Percentiles rank a stretch among this genome's conserved stretches.
These are phyloP conservation scores for Kingdonia uniflora DNA, from an alignment of 164 flowering plant genomes.

Conservation along the genomic window DNA sequence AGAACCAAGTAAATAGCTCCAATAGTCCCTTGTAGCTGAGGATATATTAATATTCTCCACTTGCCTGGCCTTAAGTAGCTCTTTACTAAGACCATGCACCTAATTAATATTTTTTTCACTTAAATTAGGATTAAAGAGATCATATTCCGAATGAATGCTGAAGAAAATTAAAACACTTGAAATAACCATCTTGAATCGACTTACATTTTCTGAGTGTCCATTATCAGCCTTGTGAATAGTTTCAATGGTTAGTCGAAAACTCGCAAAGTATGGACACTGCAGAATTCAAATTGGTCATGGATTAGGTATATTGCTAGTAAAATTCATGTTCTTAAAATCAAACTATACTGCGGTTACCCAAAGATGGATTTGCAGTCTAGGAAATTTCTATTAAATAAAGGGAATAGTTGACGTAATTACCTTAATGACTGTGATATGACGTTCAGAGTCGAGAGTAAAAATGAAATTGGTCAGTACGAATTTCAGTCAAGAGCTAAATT, in stretches of 20 bases:
- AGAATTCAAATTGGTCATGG: conserved; percentile 10
- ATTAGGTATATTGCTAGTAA: no score
- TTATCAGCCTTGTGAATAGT: conserved; percentile 52
- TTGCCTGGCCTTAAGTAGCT: conserved; percentile 42
- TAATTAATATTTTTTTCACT: conserved; percentile 11
- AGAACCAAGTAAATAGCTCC: conserved; percentile 49
- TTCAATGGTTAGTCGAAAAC: conserved; percentile 43
- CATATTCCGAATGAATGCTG: background rate
- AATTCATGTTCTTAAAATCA: background rate
- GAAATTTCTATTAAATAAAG: background rate
- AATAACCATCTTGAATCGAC: conserved; percentile 11
- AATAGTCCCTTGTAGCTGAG: conserved; percentile 40
- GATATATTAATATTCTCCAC: conserved; percentile 58
- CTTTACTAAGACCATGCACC: conserved; percentile 54
- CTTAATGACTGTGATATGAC: conserved; percentile 37
- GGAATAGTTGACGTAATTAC: conserved; percentile 14
- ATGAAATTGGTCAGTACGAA: conserved; percentile 11
- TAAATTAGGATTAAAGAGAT: background rate
- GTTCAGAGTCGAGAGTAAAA: background rate
- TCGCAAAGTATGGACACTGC: conserved; percentile 61
- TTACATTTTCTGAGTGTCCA: conserved; percentile 61
- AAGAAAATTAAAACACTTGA: background rate
- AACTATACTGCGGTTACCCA: background rate
- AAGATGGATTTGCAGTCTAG: background rate
- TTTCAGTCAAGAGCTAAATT: background rate